Conservation (phyloP, 768 basidiomycete species). For the Boletus reticulatus region DNA sequence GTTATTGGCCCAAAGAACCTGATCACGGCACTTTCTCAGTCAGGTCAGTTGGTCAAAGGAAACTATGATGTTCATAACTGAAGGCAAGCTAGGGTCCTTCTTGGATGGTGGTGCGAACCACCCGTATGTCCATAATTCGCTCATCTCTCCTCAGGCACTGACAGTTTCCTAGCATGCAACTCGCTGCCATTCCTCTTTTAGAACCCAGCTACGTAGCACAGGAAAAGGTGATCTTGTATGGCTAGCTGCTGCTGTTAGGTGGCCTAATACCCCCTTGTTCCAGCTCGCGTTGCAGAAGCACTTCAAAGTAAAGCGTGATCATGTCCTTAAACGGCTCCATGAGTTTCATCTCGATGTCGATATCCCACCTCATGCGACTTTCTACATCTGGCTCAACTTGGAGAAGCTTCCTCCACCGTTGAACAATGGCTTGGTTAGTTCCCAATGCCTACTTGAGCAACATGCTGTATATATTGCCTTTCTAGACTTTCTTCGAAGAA, state of each 20-base stretch:
- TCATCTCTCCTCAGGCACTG: neutral
- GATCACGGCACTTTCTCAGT: constrained; percentile 88
- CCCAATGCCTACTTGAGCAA: neutral
- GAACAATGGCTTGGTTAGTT: constrained; percentile 78
- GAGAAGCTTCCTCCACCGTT: constrained; percentile 75
- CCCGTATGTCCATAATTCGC: constrained; percentile 51
- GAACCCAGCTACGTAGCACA: constrained; percentile 62
- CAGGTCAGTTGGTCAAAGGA: constrained; percentile 41
- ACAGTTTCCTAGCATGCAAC: constrained; percentile 58
- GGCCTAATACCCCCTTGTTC: neutral
- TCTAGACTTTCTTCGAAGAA: constrained; percentile 90
- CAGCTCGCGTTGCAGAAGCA: constrained; percentile 82
- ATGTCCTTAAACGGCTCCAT: constrained; percentile 79
- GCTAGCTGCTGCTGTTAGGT: neutral
- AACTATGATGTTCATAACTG: neutral
- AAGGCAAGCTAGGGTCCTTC: constrained; percentile 60
- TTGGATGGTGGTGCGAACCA: constrained; percentile 94
- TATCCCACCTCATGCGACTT: constrained; percentile 77
- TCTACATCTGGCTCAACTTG: constrained; percentile 94
- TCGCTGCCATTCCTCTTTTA: constrained; percentile 83
- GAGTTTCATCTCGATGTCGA: constrained; percentile 75
- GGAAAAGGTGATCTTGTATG: constrained; percentile 55
- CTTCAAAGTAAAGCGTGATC: constrained; percentile 90
- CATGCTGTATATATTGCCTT: neutral
- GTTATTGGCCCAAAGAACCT: constrained; percentile 89